Evolutionary conservation across 2,329 filamentous ascomycete genomes (phyloP).

Genomic region (Neocatenulostroma microsporum): DNA sequence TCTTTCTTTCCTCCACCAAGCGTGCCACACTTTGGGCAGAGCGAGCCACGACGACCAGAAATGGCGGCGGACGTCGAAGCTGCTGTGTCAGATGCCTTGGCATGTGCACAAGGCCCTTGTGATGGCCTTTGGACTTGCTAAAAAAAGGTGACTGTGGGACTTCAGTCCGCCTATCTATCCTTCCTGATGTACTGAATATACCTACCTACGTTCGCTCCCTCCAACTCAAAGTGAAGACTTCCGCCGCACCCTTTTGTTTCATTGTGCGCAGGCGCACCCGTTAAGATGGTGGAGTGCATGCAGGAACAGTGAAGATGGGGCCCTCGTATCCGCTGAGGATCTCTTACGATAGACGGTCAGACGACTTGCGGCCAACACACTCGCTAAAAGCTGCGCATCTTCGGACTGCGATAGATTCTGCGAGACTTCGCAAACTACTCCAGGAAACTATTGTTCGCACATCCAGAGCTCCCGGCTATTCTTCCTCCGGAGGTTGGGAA

Average conservation of each 20-base stretch:
- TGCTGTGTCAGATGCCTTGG: not conserved
- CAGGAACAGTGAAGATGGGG: not conserved
- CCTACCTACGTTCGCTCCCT: too few species aligned
- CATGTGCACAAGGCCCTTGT: not conserved
- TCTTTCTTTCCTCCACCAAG: not conserved
- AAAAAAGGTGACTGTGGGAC: not conserved
- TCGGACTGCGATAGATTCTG: too few species aligned
- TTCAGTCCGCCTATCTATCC: too few species aligned
- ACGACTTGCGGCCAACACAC: not conserved
- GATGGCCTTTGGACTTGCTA: not conserved
- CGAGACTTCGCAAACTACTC: too few species aligned
- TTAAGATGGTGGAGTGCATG: not conserved
- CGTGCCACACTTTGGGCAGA: not conserved
- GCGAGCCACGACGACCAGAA: not conserved
- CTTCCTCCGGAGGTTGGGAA: too few species aligned
- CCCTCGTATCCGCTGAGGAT: not conserved
- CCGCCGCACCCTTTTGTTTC: not conserved
- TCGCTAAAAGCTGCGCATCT: not conserved
- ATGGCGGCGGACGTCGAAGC: not conserved
- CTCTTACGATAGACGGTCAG: not conserved
- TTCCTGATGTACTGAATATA: slow-evolving; percentile 1
- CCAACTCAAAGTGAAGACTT: not conserved
- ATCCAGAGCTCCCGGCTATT: too few species aligned
- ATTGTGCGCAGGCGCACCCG: not conserved
- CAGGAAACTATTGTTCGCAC: too few species aligned